A percentile compares a stretch with the other conserved stretches of the same genome.
These are phyloP conservation scores for Epichloe coenophiala DNA, from an alignment of 2,329 filamentous ascomycete species.

Conservation along the genomic window DNA sequence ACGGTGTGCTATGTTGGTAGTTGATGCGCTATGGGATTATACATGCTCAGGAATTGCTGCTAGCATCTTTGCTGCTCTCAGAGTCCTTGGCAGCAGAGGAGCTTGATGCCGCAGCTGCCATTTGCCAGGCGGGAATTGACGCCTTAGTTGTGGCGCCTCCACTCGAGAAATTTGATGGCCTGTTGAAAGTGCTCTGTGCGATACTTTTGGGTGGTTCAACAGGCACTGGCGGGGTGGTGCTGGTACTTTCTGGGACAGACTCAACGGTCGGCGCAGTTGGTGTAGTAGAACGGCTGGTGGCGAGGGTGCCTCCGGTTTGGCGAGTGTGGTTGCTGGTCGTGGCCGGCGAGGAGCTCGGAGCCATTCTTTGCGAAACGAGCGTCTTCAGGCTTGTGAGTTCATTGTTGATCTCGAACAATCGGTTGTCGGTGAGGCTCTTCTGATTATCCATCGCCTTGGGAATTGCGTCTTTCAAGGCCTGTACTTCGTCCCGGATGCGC, in stretches of 20 bases:
- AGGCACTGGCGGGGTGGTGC: slow-evolving; percentile 11
- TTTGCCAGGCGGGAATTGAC: slow-evolving; percentile 69
- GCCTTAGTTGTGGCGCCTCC: slow-evolving; percentile 36
- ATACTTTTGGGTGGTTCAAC: slow-evolving; percentile 21
- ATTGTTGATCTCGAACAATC: slow-evolving; percentile 70
- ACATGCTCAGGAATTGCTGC: slow-evolving; percentile 1
- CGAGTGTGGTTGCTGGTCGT: slow-evolving; percentile 8
- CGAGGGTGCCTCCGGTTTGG: neutral
- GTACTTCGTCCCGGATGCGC: slow-evolving; percentile 75
- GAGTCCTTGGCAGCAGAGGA: slow-evolving; percentile 15
- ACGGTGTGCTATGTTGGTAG: too few relatives aligned
- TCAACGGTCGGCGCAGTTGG: slow-evolving; percentile 11
- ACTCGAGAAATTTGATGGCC: slow-evolving; percentile 20
- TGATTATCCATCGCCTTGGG: slow-evolving; percentile 82
- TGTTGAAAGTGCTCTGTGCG: slow-evolving; percentile 16
- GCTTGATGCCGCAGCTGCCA: slow-evolving; percentile 42
- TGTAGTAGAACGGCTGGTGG: neutral
- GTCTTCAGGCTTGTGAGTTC: slow-evolving; percentile 91
- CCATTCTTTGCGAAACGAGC: slow-evolving; percentile 56
- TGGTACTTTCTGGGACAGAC: slow-evolving; percentile 12
- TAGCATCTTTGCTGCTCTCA: slow-evolving; percentile 4
- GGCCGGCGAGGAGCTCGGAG: slow-evolving; percentile 17
- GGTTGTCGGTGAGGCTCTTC: slow-evolving; percentile 67
- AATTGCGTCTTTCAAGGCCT: slow-evolving; percentile 67
- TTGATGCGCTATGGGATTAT: neutral